Evolutionary conservation across 1,284 basidiomycete species (phyloP), one percentile per base, ranked within the genome.

Genomic region (Apiotrichum brassicae): DNA sequence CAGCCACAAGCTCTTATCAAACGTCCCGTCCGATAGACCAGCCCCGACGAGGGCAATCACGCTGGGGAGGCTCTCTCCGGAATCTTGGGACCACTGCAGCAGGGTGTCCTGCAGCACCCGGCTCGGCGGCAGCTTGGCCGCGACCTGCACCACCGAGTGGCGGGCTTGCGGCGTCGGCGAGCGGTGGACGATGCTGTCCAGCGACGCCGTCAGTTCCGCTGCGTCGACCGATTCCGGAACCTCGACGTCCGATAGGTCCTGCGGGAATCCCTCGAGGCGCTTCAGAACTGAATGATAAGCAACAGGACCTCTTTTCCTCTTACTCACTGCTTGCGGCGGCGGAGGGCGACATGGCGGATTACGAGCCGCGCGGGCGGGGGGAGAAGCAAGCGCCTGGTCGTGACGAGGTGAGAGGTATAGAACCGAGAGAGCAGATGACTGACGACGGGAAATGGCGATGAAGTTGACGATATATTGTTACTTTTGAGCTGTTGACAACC

Each of bases 251-350:
- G 45, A 40, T 9, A 56, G 43, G 30, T 56, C 51, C 32, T 53
- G 49, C 4, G 56, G 56, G 43, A 58, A 58, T 20, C 53, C 52
- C 26, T 58, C 42, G 6, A 58, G 52, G 37, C 43, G 36, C 12
- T 46, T 32, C 19, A 54, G 48, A 48, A 54, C 52, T 54, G 51
- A 20, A n/a, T n/a, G n/a, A n/a, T n/a, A n/a, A n/a, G n/a, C n/a
- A n/a, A n/a, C n/a, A n/a, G n/a, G n/a, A n/a, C n/a, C n/a, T n/a
- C n/a, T n/a, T n/a, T n/a, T n/a, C n/a, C n/a, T n/a, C n/a, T n/a
- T n/a, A n/a, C n/a, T n/a, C n/a, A n/a, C n/a, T n/a, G n/a, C n/a
- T n/a, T n/a, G n/a, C n/a, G n/a, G n/a, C n/a, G n/a, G n/a, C n/a
- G n/a, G n/a, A n/a, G n/a, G n/a, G n/a, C n/a, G n/a, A n/a, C n/a